Evolutionary conservation across 805 yeast species (phyloP).

Genomic region (Lipomyces orientalis): DNA sequence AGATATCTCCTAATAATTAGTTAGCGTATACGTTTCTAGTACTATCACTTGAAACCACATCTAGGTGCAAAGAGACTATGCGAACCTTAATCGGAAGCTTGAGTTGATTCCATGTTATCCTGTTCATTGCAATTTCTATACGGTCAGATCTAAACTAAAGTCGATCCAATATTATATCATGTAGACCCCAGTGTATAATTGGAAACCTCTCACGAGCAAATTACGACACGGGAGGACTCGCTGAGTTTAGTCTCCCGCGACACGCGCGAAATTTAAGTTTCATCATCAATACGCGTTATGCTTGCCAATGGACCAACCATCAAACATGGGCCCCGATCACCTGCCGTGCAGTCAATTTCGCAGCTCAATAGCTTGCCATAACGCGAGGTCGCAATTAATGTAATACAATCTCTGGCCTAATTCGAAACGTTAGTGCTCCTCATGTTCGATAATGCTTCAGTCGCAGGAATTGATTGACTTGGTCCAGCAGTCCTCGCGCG

Average conservation of each 20-base stretch:
- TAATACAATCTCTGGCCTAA: background rate
- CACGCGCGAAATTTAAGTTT: too few species aligned
- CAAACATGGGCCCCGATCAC: too few species aligned
- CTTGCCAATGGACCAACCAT: too few species aligned
- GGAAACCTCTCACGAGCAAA: too few species aligned
- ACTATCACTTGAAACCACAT: background rate
- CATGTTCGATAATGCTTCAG: background rate
- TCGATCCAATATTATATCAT: background rate
- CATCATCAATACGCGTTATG: too few species aligned
- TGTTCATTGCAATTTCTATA: constrained; percentile 3
- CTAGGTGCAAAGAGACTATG: background rate
- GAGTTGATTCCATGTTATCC: constrained; percentile 12
- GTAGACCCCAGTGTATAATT: too few species aligned
- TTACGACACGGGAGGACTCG: too few species aligned
- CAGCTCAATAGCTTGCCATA: background rate
- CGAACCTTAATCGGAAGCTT: constrained; percentile 19
- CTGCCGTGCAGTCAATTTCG: background rate
- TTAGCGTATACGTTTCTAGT: background rate
- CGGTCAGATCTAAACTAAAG: background rate
- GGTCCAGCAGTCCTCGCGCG: background rate
- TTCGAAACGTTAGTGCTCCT: background rate
- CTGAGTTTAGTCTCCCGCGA: too few species aligned
- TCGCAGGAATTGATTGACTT: background rate
- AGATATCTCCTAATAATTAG: constrained; percentile 54
- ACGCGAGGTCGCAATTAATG: background rate